Evolutionary conservation across 2,329 filamentous ascomycete species (phyloP).

Genomic region (Xylaria sp.): DNA sequence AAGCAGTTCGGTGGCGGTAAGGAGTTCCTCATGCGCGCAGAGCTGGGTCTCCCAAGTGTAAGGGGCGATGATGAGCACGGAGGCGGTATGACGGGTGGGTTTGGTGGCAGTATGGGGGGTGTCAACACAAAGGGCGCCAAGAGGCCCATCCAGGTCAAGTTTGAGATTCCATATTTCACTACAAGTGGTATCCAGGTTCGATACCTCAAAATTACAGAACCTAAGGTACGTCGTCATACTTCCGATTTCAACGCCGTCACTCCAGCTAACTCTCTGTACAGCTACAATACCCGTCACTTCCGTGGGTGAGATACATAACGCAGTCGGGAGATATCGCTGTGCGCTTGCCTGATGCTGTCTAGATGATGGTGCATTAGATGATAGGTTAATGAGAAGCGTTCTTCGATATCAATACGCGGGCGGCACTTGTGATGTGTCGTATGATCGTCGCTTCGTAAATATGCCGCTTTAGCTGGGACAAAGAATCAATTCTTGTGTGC

Average conservation of each 20-base stretch:
- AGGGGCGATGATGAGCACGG: constrained; percentile 94
- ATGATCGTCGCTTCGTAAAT: background rate
- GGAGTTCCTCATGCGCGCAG: constrained; percentile 97
- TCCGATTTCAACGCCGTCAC: background rate
- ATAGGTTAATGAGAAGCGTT: constrained; percentile 32
- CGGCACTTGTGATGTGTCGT: background rate
- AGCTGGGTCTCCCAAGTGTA: constrained; percentile 91
- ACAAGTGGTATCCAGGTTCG: constrained; percentile 98
- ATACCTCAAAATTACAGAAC: constrained; percentile 98
- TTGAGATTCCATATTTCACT: constrained; percentile 99
- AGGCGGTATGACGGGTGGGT: constrained; percentile 96
- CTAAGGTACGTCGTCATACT: constrained; percentile 73
- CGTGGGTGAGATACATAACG: constrained; percentile 98
- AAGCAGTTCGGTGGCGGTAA: constrained; percentile 99
- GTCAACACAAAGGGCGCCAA: constrained; percentile 86
- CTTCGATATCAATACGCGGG: background rate
- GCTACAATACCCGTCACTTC: constrained; percentile 97
- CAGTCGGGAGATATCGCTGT: constrained; percentile 97
- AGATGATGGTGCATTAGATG: constrained; percentile 11
- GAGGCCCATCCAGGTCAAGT: constrained; percentile 97
- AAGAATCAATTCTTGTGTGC: background rate
- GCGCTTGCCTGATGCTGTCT: constrained; percentile 87
- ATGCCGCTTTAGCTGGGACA: background rate
- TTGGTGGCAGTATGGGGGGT: constrained; percentile 95
- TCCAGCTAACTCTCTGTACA: constrained; percentile 44